A percentile compares a stretch with the other conserved stretches of the same genome.
phyloP scores from a whole-genome alignment of 2,329 filamentous ascomycete species.

The Ceratocystis cacaofunesta region DNA sequence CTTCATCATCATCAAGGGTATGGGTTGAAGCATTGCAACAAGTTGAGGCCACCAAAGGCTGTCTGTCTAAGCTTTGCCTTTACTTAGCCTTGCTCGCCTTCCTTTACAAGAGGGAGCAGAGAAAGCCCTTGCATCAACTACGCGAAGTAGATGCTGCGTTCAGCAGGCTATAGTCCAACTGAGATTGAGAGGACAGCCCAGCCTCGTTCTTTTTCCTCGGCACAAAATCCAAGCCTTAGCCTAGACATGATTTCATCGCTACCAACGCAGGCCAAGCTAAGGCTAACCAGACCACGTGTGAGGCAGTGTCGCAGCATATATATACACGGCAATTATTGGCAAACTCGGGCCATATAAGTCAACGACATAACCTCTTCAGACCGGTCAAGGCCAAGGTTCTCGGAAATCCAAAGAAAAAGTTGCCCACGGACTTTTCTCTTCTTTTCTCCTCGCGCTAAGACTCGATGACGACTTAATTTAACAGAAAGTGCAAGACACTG shows the following conservation, averaged over 20 bases:
- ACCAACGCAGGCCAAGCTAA: neutral
- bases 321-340: neutral
- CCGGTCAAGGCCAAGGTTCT: neutral
- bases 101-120: neutral
- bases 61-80: neutral
- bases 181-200: neutral
- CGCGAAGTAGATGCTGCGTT: neutral
- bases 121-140: neutral
- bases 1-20: too few relatives aligned
- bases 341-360: neutral
- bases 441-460: neutral
- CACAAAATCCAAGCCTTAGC: neutral
- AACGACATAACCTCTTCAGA: neutral
- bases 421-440: neutral
- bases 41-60: neutral
- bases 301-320: neutral
- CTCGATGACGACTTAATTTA: neutral
- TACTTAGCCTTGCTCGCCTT: too few relatives aligned
- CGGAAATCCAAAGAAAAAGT: neutral
- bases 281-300: neutral
- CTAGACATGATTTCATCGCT: too few relatives aligned
- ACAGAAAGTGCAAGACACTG: neutral
- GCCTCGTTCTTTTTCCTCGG: neutral
- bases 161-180: neutral
- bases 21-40: too few relatives aligned